These are phyloP conservation scores for Mycena venus DNA, from an alignment of 768 basidiomycete genomes.

Conservation along the genomic window DNA sequence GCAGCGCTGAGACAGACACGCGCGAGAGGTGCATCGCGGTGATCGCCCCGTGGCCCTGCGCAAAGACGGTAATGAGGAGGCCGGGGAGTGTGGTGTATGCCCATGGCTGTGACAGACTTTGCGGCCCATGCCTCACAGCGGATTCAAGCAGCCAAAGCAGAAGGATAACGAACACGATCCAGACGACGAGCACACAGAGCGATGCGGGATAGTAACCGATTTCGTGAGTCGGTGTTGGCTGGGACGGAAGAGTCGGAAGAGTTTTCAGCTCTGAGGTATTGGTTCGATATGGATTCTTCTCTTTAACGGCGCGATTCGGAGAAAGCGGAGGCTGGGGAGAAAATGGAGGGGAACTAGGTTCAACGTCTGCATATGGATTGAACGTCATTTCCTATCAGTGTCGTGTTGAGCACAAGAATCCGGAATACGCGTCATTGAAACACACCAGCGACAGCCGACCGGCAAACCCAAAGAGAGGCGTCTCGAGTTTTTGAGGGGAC, in stretches of 20 bases:
- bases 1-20: conserved; percentile 27
- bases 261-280: not conserved
- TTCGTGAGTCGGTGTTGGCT: not conserved
- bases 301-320: conserved; percentile 6
- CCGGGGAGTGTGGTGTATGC: conserved; percentile 27
- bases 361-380: conserved; percentile 8
- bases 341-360: not conserved
- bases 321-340: not conserved
- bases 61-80: conserved; percentile 29
- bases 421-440: not conserved
- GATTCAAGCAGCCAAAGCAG: conserved; percentile 28
- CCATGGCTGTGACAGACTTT: conserved; percentile 23
- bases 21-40: conserved; percentile 31
- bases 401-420: not conserved
- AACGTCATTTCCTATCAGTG: not conserved
- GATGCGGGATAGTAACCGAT: conserved; percentile 21
- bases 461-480: not conserved
- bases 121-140: conserved; percentile 21
- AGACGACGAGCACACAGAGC: conserved; percentile 4
- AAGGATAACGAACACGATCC: conserved; percentile 12
- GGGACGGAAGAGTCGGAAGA: not conserved
- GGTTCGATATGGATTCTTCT: not conserved
- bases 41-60: conserved; percentile 30
- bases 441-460: not conserved
- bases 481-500: too few relatives aligned